phyloP scores from a whole-genome alignment of 306 rosid species.

The Cyamopsis tetragonoloba region DNA sequence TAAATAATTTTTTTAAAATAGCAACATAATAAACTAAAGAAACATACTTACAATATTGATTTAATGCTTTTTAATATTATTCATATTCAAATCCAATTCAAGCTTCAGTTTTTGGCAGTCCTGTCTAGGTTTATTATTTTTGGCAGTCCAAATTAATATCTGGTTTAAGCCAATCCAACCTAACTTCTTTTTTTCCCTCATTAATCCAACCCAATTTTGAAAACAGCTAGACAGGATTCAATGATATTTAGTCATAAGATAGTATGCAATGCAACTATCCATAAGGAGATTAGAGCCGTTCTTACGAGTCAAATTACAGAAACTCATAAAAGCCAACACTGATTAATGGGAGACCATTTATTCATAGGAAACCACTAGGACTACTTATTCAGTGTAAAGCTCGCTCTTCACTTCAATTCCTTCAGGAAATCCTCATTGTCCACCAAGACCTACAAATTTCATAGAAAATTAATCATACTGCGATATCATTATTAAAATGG shows the following conservation, averaged over 20 bases:
- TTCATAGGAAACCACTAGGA: constrained; percentile 22
- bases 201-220: background rate
- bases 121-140: background rate
- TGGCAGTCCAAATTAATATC: background rate
- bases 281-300: background rate
- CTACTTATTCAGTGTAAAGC: background rate
- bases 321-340: background rate
- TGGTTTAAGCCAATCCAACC: background rate
- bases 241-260: background rate
- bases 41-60: too few relatives aligned
- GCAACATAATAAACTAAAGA: too few relatives aligned
- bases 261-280: too few relatives aligned
- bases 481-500: background rate
- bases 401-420: constrained; percentile 57
- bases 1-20: too few relatives aligned
- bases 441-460: constrained; percentile 66
- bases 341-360: constrained; percentile 28
- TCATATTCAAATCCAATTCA: background rate
- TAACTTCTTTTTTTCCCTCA: too few relatives aligned
- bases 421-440: constrained; percentile 81
- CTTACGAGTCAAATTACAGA: constrained; percentile 3
- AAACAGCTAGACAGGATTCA: background rate
- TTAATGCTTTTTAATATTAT: background rate
- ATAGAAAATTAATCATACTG: constrained; percentile 10
- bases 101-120: background rate